Base-by-base conservation (phyloP, 495 filamentous ascomycete genomes). In the Xylaria curta region DNA sequence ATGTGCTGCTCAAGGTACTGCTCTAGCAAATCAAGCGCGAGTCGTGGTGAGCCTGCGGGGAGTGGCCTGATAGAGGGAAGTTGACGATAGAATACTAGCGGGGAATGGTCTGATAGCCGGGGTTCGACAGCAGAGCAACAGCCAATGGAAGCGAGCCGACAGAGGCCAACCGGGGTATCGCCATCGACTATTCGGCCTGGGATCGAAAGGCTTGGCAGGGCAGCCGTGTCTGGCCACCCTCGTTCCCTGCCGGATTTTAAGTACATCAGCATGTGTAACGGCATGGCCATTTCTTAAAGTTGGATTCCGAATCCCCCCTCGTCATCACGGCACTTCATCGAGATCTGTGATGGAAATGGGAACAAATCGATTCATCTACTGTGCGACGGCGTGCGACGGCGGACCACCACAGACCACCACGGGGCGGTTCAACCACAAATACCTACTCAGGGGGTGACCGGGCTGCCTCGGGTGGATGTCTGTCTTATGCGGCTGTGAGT, bases 161-260 rank as follows among this genome's bases (percentile, higher is more conserved):
- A 28, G 33, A 36, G 47, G 68, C 21, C 46, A 58, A 61, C 68
- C 60, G 75, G 77, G 77, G 73, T 77, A 64, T 66, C 70, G 73
- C 77, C 76, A 79, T 79, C 77, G 77, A 76, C 68, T 66, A 72
- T 77, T 77, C 65, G 75, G 76, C 72, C 76, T 72, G 72, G 72
- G 76, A 79, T 78, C 76, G 77, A 75, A 66, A 46, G 66, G 72
- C 74, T 79, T 79, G 76, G 74, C 76, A 71, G 69, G 61, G 69
- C 69, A 58, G 44, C 68, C 68, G 68, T 33, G 49, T 65, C 49
- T 42, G 60, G 59, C 54, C 28, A 40, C 38, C 33, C 36, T 28
- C 36, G 58, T 24, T 36, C 66, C 68, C 28, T 47, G 53, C n/a
- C 31, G 6, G 40, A 51, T 59, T 38, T 40, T 21, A 59, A 36